Evolutionary conservation across 2,329 filamentous ascomycete species (phyloP).

Genomic region (Metarhizium humberi): DNA sequence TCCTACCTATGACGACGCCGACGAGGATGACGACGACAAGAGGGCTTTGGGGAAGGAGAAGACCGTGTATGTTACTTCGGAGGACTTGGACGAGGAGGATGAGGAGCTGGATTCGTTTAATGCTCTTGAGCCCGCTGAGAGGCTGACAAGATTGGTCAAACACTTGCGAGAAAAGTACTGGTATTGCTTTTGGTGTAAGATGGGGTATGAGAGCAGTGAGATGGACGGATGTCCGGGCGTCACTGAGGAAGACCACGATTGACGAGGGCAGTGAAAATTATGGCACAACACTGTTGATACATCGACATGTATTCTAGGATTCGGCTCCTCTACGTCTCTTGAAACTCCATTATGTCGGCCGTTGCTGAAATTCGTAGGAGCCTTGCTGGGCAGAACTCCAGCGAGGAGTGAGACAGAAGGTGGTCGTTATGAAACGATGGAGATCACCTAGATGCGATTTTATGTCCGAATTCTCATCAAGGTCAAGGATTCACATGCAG

Average conservation of each 20-base stretch:
- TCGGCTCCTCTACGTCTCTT: too few relatives aligned
- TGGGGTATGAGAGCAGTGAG: conserved; percentile 57
- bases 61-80: conserved; percentile 48
- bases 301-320: too few relatives aligned
- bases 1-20: conserved; percentile 58
- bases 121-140: conserved; percentile 54
- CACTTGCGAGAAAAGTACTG: conserved; percentile 61
- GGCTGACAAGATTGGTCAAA: conserved; percentile 54
- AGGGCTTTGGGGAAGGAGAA: conserved; percentile 53
- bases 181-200: conserved; percentile 98
- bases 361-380: too few relatives aligned
- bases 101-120: conserved; percentile 73
- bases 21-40: conserved; percentile 65
- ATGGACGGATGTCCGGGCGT: conserved; percentile 87
- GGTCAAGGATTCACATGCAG: background rate
- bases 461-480: too few relatives aligned
- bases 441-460: too few relatives aligned
- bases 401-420: too few relatives aligned
- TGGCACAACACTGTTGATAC: too few relatives aligned
- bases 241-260: conserved; percentile 73
- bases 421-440: too few relatives aligned
- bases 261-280: background rate
- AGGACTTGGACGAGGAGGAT: conserved; percentile 70
- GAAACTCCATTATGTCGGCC: too few relatives aligned
- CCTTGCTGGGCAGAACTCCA: too few relatives aligned